Evolutionary conservation across 768 basidiomycete genomes (phyloP), one percentile per base, ranked within the genome.

Genomic region (Punctularia strigosozonata): DNA sequence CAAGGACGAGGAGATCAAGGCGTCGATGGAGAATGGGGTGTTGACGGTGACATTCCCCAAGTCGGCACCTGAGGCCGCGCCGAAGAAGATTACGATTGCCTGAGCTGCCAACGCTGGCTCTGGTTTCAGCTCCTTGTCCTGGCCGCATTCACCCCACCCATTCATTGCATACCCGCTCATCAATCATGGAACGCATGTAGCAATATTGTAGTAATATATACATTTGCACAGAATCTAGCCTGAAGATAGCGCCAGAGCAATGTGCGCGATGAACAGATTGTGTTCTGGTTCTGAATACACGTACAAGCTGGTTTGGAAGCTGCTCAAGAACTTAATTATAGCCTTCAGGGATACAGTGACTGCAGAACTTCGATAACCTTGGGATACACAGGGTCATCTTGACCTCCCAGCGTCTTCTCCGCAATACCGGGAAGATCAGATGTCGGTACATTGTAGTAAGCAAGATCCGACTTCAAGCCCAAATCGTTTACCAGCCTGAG

Each of bases 391-490:
- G 61, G 59, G 43, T 72, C 57, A 31, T 64, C 61, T 43, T 61
- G 56, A 14, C 56, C 58, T 15, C 68, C 69, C 37, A 75, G 50
- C 6, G 66, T 69, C 25, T 53, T 54, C 43, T 57, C 60, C 7
- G 80, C 77, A 43, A 86, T 71, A 31, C 54, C 61, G 6, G 61
- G 51, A 4, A 81, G 39, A 46, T 83, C 71, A 33, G 59, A 63
- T 32, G 46, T 64, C 6, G 82, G 80, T 2, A 86, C 79, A 1
- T 73, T 72, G 58, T 81, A 81, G 15, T 75, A 65, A 15, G 61
- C 52, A 26, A 85, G 65, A 17, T 60, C 73, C 6, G 69, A 69
- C 41, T 72, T 65, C 31, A 87, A 53, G 1, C 74, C 80, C 19
- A 87, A 66, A 6, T 63, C 47, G 2, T 53, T 57, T 12, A 87